Base-by-base conservation (phyloP, 2,329 filamentous ascomycete genomes). In the Tolypocladium inflatum region DNA sequence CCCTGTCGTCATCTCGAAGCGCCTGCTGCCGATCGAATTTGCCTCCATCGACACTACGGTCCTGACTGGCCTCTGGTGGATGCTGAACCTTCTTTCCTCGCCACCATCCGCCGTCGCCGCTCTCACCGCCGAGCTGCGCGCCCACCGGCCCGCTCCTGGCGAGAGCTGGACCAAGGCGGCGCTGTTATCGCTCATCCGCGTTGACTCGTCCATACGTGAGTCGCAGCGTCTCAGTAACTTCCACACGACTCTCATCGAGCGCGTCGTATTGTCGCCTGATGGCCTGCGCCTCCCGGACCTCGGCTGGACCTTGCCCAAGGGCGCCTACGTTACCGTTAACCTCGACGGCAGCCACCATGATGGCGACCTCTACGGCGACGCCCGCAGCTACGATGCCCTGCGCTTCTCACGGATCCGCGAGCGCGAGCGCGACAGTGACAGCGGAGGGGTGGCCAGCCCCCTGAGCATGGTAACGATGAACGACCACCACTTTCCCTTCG, bases 1-100 rank as follows among this genome's bases (percentile, higher is more conserved):
- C 26, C 75, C 81, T 0, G 64, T 71, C 2, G 73, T 74, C 50
- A 76, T 85, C 21, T 78, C 80, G 2, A 76, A 78, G 60, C 74
- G 79, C 17, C 67, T 85, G 7, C 68, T 85, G 43, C 79, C 81
- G 0, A 70, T 85, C 42, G 78, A 84, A 64, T 84, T 84, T 60
- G 82, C 81, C 2, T 78, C 80, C 23, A 82, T 84, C 33, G 81
- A 85, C 67, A 85, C 82, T 1, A 83, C 82, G 0, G 75, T 78
- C 6, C 63, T 83, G 13, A 82, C 81, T 0, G 74, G 76, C 2
- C 76, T 78, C 43, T 75, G 74, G 38, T 69, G 75, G 38, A 63
- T 80, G 54, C 63, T 81, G 8, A 79, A 82, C 58, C 63, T 82
- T 6, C 65, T 80, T 42, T 66, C 73, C 1, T 70, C 76, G 0